A percentile compares a stretch with the other conserved stretches of the same genome.
Evolutionary conservation across 768 basidiomycete genomes (phyloP).

Genomic region (Mycena galericulata): DNA sequence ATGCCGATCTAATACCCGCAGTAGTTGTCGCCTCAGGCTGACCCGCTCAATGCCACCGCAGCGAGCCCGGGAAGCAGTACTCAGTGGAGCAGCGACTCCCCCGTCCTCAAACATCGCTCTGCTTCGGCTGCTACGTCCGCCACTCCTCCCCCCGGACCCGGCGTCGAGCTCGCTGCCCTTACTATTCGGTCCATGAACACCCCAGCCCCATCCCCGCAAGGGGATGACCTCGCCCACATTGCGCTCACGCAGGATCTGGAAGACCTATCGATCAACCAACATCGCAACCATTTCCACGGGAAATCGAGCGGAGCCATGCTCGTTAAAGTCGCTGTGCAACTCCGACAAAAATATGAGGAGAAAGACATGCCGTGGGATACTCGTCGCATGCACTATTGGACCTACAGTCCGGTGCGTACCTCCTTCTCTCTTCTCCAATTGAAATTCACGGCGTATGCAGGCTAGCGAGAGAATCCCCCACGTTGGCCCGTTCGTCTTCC

Average conservation of each 20-base stretch:
- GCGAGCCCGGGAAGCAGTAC: background rate
- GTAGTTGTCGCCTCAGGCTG: background rate
- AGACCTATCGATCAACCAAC: background rate
- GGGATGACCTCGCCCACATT: conserved; percentile 27
- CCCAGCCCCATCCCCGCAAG: conserved; percentile 22
- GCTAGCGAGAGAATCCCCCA: conserved; percentile 12
- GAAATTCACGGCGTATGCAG: background rate
- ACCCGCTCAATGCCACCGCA: background rate
- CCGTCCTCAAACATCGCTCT: conserved; percentile 11
- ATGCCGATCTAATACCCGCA: background rate
- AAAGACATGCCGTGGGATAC: conserved; percentile 3
- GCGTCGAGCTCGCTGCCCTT: conserved; percentile 21
- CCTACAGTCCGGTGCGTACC: conserved; percentile 21
- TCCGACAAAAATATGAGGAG: conserved; percentile 21
- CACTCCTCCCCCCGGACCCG: conserved; percentile 3
- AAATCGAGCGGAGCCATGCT: conserved; percentile 26
- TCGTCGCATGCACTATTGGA: conserved; percentile 32
- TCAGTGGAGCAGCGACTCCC: conserved; percentile 16
- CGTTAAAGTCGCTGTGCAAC: conserved; percentile 16
- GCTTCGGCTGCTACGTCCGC: background rate
- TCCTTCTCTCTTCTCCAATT: background rate
- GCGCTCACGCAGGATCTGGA: conserved; percentile 7
- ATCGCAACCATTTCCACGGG: conserved; percentile 6
- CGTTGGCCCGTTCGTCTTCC: conserved; percentile 43
- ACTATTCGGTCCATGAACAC: conserved; percentile 27